Base-by-base conservation (phyloP, 139 green algal genomes). In the Limnomonas spitsbergensis region DNA sequence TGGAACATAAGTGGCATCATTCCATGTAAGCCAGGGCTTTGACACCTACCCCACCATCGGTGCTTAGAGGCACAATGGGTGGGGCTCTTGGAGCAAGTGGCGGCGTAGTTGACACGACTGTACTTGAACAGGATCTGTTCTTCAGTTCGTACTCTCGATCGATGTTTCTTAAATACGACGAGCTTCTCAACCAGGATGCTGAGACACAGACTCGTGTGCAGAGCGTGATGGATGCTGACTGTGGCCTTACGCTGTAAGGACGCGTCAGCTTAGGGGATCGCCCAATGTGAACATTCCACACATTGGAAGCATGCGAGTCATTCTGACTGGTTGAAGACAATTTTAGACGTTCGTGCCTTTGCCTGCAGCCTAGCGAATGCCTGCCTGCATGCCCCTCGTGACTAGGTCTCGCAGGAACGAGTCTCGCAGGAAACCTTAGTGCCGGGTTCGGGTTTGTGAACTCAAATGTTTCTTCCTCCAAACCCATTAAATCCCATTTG, bases 61-160 rank as follows among this genome's bases (percentile, higher is more conserved):
- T n/a, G n/a, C n/a, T n/a, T n/a, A n/a, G n/a, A n/a, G n/a, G n/a
- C n/a, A n/a, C n/a, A n/a, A n/a, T n/a, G n/a, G 47, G 20, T 20
- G 47, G 47, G 47, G 47, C 20, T 29, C 20, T 61, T 61, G 20
- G 20, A 20, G 47, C 47, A 20, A 20, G 14, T 61, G 14, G 20
- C 14, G 14, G 14, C 47, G 20, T 20, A 61, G 14, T 61, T 61
- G 47, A 75, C 68, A 93, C 89, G 89, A 93, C 85, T 90, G 89
- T 93, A 91, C 89, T 93, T 86, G 89, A 91, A 93, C 89, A 93
- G 87, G 89, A 93, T 93, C 87, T 91, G 89, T 93, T 90, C 84
- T 93, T 89, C 88, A 93, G 89, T 93, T 91, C 87, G 87, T 93
- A 91, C 89, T 88, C 88, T 80, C 76, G 81, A 81, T 91, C 85